Percentiles rank a stretch among this genome's conserved stretches.
These are phyloP conservation scores for Tephrocybe rancida DNA, from an alignment of 768 basidiomycete species.

Conservation along the genomic window DNA sequence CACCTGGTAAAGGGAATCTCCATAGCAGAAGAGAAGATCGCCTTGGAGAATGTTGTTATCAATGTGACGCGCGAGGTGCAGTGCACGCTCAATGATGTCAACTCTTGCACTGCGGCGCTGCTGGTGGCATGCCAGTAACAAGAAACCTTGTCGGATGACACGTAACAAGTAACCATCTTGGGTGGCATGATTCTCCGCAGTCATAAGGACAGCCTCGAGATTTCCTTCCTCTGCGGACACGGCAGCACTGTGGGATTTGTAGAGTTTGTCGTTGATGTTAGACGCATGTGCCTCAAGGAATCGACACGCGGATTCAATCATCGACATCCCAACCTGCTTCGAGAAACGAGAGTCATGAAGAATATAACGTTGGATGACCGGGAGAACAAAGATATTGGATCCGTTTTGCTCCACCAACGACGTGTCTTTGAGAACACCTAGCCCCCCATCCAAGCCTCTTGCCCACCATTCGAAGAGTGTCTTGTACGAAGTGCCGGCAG, in stretches of 20 bases:
- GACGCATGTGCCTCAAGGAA: conserved; percentile 15
- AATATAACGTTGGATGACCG: too few species aligned
- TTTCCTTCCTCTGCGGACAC: conserved; percentile 16
- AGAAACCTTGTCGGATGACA: conserved; percentile 11
- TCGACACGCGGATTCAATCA: conserved; percentile 13
- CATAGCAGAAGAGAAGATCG: neutral
- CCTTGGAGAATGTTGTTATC: neutral
- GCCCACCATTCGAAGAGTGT: too few species aligned
- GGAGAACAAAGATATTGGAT: conserved; percentile 12
- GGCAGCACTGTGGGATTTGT: conserved; percentile 4
- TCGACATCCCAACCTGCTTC: neutral
- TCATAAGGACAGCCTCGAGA: neutral
- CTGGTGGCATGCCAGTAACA: conserved; percentile 19
- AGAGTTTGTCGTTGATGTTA: conserved; percentile 6
- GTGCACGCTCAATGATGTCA: conserved; percentile 1
- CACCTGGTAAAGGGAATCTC: neutral
- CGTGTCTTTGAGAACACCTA: neutral
- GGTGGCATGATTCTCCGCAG: neutral
- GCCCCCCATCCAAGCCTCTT: neutral
- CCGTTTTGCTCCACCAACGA: neutral
- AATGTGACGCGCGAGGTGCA: neutral
- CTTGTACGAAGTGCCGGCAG: conserved; percentile 18
- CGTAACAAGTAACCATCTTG: too few species aligned
- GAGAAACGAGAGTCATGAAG: conserved; percentile 16
- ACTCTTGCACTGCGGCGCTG: neutral